Base-by-base conservation (phyloP, 2,329 filamentous ascomycete species). In the Colletotrichum australisinense region DNA sequence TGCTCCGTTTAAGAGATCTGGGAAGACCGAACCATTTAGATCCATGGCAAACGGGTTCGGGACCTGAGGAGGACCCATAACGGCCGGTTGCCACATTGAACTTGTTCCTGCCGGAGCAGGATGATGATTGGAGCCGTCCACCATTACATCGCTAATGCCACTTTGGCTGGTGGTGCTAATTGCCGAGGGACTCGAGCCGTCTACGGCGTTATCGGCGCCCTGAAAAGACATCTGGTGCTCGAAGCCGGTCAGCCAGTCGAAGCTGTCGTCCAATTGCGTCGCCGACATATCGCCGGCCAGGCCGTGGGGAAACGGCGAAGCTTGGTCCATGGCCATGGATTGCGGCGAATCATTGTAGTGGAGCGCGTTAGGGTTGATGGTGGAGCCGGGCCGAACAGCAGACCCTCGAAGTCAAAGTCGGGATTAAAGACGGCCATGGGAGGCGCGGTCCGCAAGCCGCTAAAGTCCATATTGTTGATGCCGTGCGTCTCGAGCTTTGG, bases 161-260 rank as follows among this genome's bases (percentile, higher is more conserved):
- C 94, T 96, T 80, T 97, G 95, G 83, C 95, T 98, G 72, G 94
- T 94, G 56, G 94, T 97, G 85, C 96, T 98, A 82, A 98, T 96
- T 59, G 95, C 95, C 9, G 97, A 98, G 19, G 97, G 97, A 16
- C 97, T 98, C 12, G 97, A 98, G 72, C 94, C 95, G 78, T 98
- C 96, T 67, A 98, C 90, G 32, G 94, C 95, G 76, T 92, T 93
- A 77, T 98, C 95, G 78, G 93, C 93, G 68, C 87, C 85, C 77
- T 88, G 88, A 81, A 95, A 92, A 8, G 90, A 90, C 87, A 96
- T 90, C 58, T 93, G 91, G 78, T 93, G 91, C 75, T 97, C 94
- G 80, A 97, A 94, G 26, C 93, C 93, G 72, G 92, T 92, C 75
- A 90, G 79, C 95, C 95, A 98, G 78, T 95, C 93, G 80, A 97